Evolutionary conservation across 208 protist species (phyloP).

Genomic region (Crithidia acanthocephali): DNA sequence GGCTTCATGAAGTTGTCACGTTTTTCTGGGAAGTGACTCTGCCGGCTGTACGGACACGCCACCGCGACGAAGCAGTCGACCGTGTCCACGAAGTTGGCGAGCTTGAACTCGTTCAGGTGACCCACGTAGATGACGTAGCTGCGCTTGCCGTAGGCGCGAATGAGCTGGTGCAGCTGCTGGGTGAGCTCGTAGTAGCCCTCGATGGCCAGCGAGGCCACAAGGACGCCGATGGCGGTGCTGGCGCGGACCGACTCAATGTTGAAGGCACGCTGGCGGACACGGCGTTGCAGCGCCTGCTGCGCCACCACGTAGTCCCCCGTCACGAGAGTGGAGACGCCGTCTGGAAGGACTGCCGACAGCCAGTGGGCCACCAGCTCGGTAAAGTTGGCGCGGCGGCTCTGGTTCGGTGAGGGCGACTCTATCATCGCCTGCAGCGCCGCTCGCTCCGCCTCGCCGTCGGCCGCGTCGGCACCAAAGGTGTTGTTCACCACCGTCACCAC

Average conservation of each 20-base stretch:
- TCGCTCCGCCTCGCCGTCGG: neutral
- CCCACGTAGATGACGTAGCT: constrained; percentile 92
- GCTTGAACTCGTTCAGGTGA: constrained; percentile 93
- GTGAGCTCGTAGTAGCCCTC: constrained; percentile 83
- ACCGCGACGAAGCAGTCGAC: constrained; percentile 90
- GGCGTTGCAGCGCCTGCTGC: constrained; percentile 42
- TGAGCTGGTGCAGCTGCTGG: constrained; percentile 69
- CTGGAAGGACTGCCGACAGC: constrained; percentile 4
- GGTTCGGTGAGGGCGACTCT: neutral
- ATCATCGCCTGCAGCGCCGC: neutral
- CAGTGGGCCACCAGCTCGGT: neutral
- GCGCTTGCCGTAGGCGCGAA: constrained; percentile 73
- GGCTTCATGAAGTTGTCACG: constrained; percentile 83
- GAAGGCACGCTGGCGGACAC: constrained; percentile 73
- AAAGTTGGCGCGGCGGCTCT: neutral
- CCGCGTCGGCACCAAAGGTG: constrained; percentile 29
- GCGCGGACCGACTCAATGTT: constrained; percentile 83
- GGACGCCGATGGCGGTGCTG: constrained; percentile 82
- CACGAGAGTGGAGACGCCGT: constrained; percentile 18
- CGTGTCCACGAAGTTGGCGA: constrained; percentile 91
- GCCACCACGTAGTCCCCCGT: constrained; percentile 28
- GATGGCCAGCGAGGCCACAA: constrained; percentile 85
- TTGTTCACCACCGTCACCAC: constrained; percentile 59
- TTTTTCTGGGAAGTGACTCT: constrained; percentile 78
- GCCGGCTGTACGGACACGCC: constrained; percentile 84